Percentiles rank a stretch among this genome's conserved stretches.
Conservation (phyloP, 768 basidiomycete genomes). For the Lactarius akahatsu region DNA sequence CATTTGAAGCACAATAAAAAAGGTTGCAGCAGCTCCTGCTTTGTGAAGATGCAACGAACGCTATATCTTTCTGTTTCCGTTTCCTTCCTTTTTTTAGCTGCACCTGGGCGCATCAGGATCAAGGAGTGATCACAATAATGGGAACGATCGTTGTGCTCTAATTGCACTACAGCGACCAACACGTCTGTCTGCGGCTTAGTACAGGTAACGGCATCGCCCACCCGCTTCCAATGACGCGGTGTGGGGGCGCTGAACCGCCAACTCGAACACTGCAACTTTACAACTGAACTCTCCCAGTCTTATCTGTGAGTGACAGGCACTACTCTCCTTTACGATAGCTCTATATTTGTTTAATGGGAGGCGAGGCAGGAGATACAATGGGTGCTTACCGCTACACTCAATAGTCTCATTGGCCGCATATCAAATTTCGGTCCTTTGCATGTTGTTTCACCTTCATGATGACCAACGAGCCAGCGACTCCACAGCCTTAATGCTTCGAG, state of each 20-base stretch:
- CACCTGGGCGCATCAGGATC: not conserved
- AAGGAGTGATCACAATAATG: not conserved
- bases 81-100: not conserved
- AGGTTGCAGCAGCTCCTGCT: too few relatives aligned
- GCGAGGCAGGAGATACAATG: not conserved
- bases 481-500: not conserved
- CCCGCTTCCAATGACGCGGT: not conserved
- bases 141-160: not conserved
- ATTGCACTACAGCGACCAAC: not conserved
- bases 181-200: not conserved
- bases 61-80: not conserved
- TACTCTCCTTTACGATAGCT: not conserved
- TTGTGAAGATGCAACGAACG: not conserved
- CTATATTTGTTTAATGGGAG: not conserved
- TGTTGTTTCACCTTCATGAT: not conserved
- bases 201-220: not conserved
- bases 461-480: not conserved
- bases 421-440: not conserved
- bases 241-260: not conserved
- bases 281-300: not conserved
- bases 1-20: too few relatives aligned
- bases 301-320: not conserved
- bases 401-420: not conserved
- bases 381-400: not conserved
- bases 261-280: not conserved